Evolutionary conservation across 345 rosid species (phyloP).

Genomic region (Citrus mangshanensis): DNA sequence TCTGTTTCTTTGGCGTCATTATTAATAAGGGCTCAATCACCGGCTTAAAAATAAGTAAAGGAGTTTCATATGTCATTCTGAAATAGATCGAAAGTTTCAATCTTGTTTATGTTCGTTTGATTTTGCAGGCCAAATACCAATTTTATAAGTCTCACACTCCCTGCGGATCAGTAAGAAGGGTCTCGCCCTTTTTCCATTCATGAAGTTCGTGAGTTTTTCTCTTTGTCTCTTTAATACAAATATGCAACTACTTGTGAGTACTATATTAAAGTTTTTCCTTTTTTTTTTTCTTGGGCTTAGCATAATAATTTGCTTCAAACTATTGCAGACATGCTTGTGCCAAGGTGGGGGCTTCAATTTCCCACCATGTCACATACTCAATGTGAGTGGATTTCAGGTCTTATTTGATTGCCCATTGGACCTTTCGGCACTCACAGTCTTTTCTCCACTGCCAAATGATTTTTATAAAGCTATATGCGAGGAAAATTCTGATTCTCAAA

Average conservation of each 20-base stretch:
- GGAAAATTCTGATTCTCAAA: slow-evolving; percentile 27
- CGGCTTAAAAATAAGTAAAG: neutral
- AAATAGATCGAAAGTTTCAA: no score
- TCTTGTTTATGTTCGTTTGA: neutral
- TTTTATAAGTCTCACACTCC: neutral
- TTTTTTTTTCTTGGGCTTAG: neutral
- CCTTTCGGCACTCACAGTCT: slow-evolving; percentile 60
- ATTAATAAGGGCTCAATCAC: neutral
- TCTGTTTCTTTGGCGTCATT: no score
- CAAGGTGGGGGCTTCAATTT: slow-evolving; percentile 64
- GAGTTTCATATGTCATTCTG: no score
- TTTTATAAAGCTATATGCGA: neutral
- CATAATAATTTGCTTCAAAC: slow-evolving; percentile 3
- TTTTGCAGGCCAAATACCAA: neutral
- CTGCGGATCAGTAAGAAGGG: neutral
- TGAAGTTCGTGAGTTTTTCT: slow-evolving; percentile 60
- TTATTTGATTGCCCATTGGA: slow-evolving; percentile 81
- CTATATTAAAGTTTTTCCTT: no score
- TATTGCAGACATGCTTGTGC: slow-evolving; percentile 73
- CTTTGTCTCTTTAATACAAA: neutral
- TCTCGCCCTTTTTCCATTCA: slow-evolving; percentile 19
- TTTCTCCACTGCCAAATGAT: slow-evolving; percentile 54
- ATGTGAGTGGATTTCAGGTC: slow-evolving; percentile 60
- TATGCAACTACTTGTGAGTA: no score
- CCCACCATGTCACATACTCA: slow-evolving; percentile 65